Evolutionary conservation across 2,329 filamentous ascomycete genomes (phyloP).

Genomic region (Aspergillus tamarii): DNA sequence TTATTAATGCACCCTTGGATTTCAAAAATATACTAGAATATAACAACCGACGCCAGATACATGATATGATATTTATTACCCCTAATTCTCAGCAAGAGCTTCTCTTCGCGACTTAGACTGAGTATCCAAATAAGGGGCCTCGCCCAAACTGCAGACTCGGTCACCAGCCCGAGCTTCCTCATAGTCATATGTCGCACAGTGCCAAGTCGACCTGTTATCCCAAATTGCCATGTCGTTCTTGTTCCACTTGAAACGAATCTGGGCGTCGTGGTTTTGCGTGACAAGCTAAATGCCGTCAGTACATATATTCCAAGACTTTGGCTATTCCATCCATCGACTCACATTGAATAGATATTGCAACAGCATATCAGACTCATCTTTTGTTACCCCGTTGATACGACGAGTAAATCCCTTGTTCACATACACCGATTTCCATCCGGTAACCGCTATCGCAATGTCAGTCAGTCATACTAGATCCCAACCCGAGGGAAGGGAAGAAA

Average conservation of each 20-base stretch:
- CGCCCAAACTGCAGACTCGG: constrained; percentile 55
- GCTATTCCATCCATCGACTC: background rate
- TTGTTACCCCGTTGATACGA: constrained; percentile 49
- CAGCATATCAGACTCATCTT: constrained; percentile 48
- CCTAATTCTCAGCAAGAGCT: constrained; percentile 23
- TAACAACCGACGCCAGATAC: background rate
- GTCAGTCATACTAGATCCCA: background rate
- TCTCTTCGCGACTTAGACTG: constrained; percentile 43
- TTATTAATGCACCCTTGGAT: background rate
- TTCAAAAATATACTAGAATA: background rate
- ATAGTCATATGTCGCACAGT: constrained; percentile 41
- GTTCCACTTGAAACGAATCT: constrained; percentile 55
- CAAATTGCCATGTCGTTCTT: constrained; percentile 47
- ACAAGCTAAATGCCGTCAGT: constrained; percentile 28
- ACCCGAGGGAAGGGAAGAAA: background rate
- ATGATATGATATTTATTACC: background rate
- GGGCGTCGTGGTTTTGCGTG: constrained; percentile 54
- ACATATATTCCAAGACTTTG: background rate
- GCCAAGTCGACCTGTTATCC: constrained; percentile 44
- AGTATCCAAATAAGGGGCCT: constrained; percentile 56
- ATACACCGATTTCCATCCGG: constrained; percentile 63
- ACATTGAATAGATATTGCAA: constrained; percentile 48
- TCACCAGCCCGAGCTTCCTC: constrained; percentile 49
- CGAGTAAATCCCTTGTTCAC: constrained; percentile 47
- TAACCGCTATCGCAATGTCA: constrained; percentile 47